Base-by-base conservation (phyloP, 805 yeast genomes). In the Candida koratica region DNA sequence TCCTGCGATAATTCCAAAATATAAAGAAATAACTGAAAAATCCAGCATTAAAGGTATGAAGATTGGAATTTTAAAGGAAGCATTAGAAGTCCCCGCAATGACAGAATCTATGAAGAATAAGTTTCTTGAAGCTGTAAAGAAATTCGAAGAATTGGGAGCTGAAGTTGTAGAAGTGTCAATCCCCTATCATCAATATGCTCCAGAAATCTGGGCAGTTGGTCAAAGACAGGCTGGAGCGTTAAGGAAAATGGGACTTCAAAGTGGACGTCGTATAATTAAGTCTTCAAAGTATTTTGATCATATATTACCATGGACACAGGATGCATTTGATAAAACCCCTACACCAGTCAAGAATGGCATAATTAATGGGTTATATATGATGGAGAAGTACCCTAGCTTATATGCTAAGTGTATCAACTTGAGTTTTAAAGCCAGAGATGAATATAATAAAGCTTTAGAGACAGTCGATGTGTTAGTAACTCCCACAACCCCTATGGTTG, bases 81-180 rank as follows among this genome's bases (percentile, higher is more conserved):
- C 39, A 13, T 32, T 44, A 12, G 46, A 44, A 30, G 36, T 44
- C 17, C 44, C 41, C 4, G 39, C 48, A 9, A 44, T 44, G 46
- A 39, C 42, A 10, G 38, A 33, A 14, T 17, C 30, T 1, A 42
- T 44, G 46, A 44, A 37, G 19, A 34, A 18, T 4, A 42, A 42
- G 18, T 44, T 44, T 19, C 20, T 17, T 11, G 38, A 39, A 22
- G 34, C 41, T 3, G 48, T 38, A 3, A 39, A 44, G 19, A 28
- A 14, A 22, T 44, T 37, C 20, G 39, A 39, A 25, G 38, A 25
- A 4, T 26, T 44, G 20, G 48, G 48, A 5, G 48, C 48, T 2
- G 46, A 44, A 35, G 48, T 44, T 10, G 28, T 44, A 8, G 48
- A 44, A n/a, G 14, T 44, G n/a, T 42, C 46, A 3, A 40, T 44